Conservation (phyloP, 2,329 filamentous ascomycete species). For the Colletotrichum paranaense region DNA sequence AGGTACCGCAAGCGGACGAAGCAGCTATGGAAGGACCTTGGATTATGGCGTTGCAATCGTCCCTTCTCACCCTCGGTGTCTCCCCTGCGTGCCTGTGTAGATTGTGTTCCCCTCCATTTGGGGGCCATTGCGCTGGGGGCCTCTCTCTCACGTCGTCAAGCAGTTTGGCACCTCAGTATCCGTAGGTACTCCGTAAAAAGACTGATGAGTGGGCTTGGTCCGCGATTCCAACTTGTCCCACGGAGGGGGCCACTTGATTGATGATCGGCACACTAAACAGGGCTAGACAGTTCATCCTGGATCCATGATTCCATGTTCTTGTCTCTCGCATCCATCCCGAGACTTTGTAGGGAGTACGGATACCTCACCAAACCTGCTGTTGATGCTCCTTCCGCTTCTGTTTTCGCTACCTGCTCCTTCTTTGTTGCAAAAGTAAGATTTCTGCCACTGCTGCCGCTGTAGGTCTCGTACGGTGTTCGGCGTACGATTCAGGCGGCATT, state of each 20-base stretch:
- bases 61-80: background rate
- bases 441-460: too few species aligned
- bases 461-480: too few species aligned
- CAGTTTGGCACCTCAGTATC: too few species aligned
- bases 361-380: background rate
- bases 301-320: conserved; percentile 16
- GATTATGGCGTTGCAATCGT: background rate
- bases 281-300: conserved; percentile 19
- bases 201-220: conserved; percentile 1
- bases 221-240: conserved; percentile 3
- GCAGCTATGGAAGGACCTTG: background rate
- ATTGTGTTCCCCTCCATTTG: too few species aligned
- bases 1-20: background rate
- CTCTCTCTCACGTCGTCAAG: too few species aligned
- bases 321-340: background rate
- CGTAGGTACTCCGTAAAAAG: background rate
- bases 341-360: too few species aligned
- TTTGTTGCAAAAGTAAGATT: too few species aligned
- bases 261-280: conserved; percentile 27
- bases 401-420: background rate
- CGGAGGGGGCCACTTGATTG: conserved; percentile 7
- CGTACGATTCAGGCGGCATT: background rate
- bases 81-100: background rate
- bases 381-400: background rate
- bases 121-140: too few species aligned